Evolutionary conservation across 331 rosid species (phyloP), one percentile per base, ranked within the genome.

Genomic region (Arachis monticola): DNA sequence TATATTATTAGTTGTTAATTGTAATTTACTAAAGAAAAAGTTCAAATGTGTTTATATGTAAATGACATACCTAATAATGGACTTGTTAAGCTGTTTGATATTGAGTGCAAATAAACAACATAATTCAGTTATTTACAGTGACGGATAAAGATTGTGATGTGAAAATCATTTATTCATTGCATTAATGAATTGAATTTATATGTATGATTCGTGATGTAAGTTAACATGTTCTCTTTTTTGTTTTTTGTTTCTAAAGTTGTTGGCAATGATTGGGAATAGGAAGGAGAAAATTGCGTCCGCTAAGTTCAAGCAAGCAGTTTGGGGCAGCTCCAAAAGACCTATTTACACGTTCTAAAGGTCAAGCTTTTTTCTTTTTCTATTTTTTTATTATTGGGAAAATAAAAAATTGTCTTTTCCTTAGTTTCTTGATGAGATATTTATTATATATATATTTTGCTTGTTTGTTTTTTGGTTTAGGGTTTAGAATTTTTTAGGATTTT

Each of bases 331-430:
- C 22, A 17, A 17, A 17, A 17, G 97, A 10, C 79, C 88, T 68
- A 80, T 94, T 87, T 90, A 90, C 57, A 92, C 99, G 60, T 94
- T 94, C 73, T 94, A 97, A 97, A 79, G 99, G 99, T 83, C 56
- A 41, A 22, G 50, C 8, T 35, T 60, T 59, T n/a, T 59, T 74
- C 63, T 76, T 57, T 52, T 12, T 6, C 47, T 31, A 0, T 56
- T 50, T 3, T 38, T 8, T 6, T 12, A 7, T 9, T 40, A 8
- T 14, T 56, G 72, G 79, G 56, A 17, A 17, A 48, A 13, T 0
- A 0, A 38, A 0, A 11, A 38, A 72, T 40, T 10, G 10, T 6
- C 59, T 52, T 67, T 56, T 78, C 38, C 10, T 58, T 27, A 41
- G 27, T 68, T 47, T 47, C 14, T 48, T 10, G 45, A 7, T 44